Conservation (phyloP, 2,329 filamentous ascomycete genomes). For the Venturia pyrina region DNA sequence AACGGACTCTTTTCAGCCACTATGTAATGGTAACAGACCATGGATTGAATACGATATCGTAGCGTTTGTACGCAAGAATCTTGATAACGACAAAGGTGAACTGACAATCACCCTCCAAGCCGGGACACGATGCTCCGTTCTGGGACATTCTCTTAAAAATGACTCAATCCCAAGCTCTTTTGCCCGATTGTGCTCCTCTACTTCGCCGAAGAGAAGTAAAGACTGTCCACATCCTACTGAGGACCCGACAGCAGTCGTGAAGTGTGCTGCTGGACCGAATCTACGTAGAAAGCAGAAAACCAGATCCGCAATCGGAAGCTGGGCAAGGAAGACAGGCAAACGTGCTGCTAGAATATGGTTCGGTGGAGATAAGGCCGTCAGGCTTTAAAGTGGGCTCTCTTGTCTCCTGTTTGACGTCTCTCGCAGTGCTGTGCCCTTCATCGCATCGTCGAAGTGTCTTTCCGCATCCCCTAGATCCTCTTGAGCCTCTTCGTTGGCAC, state of each 20-base stretch:
- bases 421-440: neutral
- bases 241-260: neutral
- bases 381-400: neutral
- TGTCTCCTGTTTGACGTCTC: neutral
- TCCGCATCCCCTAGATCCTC: neutral
- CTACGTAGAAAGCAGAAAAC: neutral
- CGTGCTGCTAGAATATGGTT: neutral
- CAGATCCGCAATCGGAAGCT: neutral
- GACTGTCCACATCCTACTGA: neutral
- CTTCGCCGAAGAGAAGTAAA: neutral
- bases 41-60: no score
- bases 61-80: no score
- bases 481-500: neutral
- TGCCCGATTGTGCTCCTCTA: neutral
- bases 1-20: no score
- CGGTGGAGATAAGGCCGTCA: neutral
- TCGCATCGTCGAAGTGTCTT: neutral
- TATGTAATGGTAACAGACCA: no score
- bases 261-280: neutral
- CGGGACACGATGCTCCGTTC: neutral
- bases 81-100: neutral
- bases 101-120: no score
- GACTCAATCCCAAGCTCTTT: neutral
- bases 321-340: neutral
- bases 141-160: neutral